A percentile compares a stretch with the other conserved stretches of the same genome.
Conservation (phyloP, 345 rosid species). For the Salix purpurea region DNA sequence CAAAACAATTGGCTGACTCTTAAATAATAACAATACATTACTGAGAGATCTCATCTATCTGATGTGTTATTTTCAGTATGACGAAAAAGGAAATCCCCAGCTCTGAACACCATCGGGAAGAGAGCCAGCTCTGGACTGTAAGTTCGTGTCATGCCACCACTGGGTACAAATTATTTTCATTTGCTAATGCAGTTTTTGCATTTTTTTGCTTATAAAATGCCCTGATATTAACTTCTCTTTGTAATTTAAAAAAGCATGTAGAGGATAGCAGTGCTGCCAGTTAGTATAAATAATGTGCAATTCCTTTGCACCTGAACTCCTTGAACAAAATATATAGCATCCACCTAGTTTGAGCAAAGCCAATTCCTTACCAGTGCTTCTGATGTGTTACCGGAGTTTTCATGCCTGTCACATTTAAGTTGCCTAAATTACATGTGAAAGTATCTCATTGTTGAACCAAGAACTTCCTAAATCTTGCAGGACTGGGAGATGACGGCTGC, state of each 20-base stretch:
- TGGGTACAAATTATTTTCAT: not conserved
- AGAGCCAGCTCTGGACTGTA: slow-evolving; percentile 56
- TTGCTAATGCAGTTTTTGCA: no score
- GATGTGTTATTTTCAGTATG: slow-evolving; percentile 42
- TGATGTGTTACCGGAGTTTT: not conserved
- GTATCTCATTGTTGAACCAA: not conserved
- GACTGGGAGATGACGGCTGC: slow-evolving; percentile 84
- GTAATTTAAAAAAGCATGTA: not conserved
- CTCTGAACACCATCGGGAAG: slow-evolving; percentile 38
- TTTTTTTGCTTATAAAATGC: no score
- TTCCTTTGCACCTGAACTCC: not conserved
- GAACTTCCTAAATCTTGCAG: slow-evolving; percentile 37
- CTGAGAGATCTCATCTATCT: not conserved
- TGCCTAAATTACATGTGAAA: not conserved
- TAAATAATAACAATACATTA: no score
- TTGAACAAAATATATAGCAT: not conserved
- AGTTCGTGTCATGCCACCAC: slow-evolving; percentile 27
- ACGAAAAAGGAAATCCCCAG: slow-evolving; percentile 29
- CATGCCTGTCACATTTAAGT: not conserved
- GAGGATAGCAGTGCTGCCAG: not conserved
- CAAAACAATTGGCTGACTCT: no score
- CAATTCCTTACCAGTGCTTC: not conserved
- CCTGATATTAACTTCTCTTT: no score
- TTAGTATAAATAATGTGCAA: not conserved
- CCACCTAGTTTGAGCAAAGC: not conserved